Conservation (phyloP, 331 rosid genomes). For the Saraca asoca region DNA sequence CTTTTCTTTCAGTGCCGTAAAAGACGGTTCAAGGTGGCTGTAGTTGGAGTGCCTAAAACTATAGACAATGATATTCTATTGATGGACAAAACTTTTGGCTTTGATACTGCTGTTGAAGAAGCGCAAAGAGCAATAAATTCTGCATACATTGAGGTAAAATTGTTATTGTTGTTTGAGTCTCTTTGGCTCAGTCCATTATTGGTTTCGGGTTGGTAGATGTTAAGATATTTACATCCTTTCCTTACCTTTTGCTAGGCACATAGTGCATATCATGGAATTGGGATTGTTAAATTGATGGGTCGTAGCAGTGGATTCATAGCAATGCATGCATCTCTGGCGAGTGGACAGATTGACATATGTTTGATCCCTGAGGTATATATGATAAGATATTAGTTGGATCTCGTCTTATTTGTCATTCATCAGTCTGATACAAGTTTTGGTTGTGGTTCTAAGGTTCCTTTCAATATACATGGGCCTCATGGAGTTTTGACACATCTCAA, state of each 20-base stretch:
- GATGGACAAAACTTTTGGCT: conserved; percentile 99
- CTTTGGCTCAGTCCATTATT: conserved; percentile 12
- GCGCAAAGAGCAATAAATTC: conserved; percentile 98
- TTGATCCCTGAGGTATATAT: conserved; percentile 90
- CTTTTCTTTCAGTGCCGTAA: conserved; percentile 65
- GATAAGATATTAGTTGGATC: conserved; percentile 11
- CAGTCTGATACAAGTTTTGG: conserved; percentile 26
- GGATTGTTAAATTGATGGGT: conserved; percentile 96
- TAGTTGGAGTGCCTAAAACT: conserved; percentile 96
- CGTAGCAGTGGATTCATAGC: conserved; percentile 99
- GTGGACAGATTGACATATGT: conserved; percentile 95
- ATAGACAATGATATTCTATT: conserved; percentile 90
- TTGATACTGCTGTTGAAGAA: conserved; percentile 99
- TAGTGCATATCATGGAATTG: conserved; percentile 97
- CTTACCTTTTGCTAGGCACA: conserved; percentile 64
- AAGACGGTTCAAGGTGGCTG: conserved; percentile 70
- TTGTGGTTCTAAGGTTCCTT: conserved; percentile 62
- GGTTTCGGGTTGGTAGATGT: conserved; percentile 22
- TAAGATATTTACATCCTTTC: conserved; percentile 25
- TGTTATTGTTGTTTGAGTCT: conserved; percentile 11
- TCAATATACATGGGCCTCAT: conserved; percentile 78
- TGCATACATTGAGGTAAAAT: conserved; percentile 86
- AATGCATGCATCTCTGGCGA: conserved; percentile 91
- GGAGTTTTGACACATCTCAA: conserved; percentile 85
- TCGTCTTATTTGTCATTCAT: conserved; percentile 19